Conservation (phyloP, 1,139 yeast genomes). For the Debaryomyces coudertii region DNA sequence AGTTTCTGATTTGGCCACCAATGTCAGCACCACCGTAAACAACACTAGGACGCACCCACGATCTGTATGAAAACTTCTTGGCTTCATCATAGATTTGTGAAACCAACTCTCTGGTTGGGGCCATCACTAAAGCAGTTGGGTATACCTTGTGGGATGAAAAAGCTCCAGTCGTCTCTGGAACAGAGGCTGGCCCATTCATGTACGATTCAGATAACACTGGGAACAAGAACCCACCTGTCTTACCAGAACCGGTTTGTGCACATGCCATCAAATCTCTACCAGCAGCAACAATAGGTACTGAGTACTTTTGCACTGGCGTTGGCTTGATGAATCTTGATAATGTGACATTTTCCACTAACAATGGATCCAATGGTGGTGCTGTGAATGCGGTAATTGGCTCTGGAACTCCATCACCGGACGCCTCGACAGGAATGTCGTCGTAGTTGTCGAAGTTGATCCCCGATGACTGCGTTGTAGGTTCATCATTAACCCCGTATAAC, state of each 20-base stretch:
- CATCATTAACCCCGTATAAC: slow-evolving; percentile 87
- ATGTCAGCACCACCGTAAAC: slow-evolving; percentile 99
- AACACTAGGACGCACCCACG: slow-evolving; percentile 97
- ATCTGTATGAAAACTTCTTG: slow-evolving; percentile 93
- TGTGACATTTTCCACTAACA: slow-evolving; percentile 83
- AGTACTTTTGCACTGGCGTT: slow-evolving; percentile 98
- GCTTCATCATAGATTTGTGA: slow-evolving; percentile 97
- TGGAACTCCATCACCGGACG: slow-evolving; percentile 93
- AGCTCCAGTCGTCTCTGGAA: slow-evolving; percentile 57
- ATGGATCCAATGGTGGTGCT: slow-evolving; percentile 87
- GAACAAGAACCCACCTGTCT: slow-evolving; percentile 99
- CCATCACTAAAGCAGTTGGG: slow-evolving; percentile 94
- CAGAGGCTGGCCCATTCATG: slow-evolving; percentile 81
- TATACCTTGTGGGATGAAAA: slow-evolving; percentile 75
- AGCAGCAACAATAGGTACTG: slow-evolving; percentile 92
- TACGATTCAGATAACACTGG: slow-evolving; percentile 94
- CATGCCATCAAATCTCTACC: slow-evolving; percentile 97
- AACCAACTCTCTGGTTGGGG: slow-evolving; percentile 98
- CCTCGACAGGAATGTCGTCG: slow-evolving; percentile 98
- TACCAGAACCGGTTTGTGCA: slow-evolving; percentile 99
- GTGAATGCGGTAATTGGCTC: slow-evolving; percentile 89
- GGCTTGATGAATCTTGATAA: slow-evolving; percentile 92
- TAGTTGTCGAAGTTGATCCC: slow-evolving; percentile 99
- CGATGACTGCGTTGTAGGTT: slow-evolving; percentile 80
- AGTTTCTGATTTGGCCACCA: slow-evolving; percentile 81